Percentiles rank a stretch among this genome's conserved stretches.
These are phyloP conservation scores for Apiotrichum laibachii DNA, from an alignment of 1,284 basidiomycete species.

Conservation along the genomic window DNA sequence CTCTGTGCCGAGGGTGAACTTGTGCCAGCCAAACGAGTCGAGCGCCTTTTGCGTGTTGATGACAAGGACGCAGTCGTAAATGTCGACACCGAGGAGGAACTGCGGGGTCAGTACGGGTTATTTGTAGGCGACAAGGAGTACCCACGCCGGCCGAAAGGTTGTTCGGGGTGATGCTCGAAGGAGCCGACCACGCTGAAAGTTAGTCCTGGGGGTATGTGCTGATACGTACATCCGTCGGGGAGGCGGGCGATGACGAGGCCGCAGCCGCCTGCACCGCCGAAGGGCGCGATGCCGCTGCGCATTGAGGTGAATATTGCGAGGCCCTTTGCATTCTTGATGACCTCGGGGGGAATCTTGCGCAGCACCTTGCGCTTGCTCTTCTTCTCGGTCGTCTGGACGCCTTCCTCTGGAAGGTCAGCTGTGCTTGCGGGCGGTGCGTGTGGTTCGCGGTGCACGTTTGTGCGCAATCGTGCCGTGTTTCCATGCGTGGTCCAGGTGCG, in stretches of 20 bases:
- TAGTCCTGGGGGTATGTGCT: too few relatives aligned
- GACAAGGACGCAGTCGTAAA: slow-evolving; percentile 54
- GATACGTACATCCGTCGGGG: slow-evolving; percentile 47
- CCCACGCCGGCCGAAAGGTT: slow-evolving; percentile 52
- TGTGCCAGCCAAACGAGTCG: slow-evolving; percentile 55
- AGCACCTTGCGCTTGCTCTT: slow-evolving; percentile 52
- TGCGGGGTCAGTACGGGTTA: slow-evolving; percentile 17
- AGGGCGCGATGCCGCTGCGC: slow-evolving; percentile 54
- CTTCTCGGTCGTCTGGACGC: slow-evolving; percentile 38
- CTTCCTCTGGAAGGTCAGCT: slow-evolving; percentile 32
- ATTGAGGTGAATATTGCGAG: slow-evolving; percentile 57
- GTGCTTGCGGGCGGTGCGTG: neutral
- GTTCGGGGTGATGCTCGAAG: slow-evolving; percentile 55
- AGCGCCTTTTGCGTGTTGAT: slow-evolving; percentile 55
- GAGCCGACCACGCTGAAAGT: slow-evolving; percentile 54
- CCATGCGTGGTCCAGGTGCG: too few relatives aligned
- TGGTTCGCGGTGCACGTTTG: neutral
- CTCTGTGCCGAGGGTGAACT: slow-evolving; percentile 56
- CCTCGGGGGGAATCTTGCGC: slow-evolving; percentile 56
- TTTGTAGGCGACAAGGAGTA: neutral
- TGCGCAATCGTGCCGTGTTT: too few relatives aligned
- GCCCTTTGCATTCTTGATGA: slow-evolving; percentile 53
- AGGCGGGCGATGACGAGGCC: slow-evolving; percentile 53
- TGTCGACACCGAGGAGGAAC: slow-evolving; percentile 52
- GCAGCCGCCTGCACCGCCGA: slow-evolving; percentile 56